Conservation (phyloP, 2,329 filamentous ascomycete species). For the Fusarium drepaniforme region DNA sequence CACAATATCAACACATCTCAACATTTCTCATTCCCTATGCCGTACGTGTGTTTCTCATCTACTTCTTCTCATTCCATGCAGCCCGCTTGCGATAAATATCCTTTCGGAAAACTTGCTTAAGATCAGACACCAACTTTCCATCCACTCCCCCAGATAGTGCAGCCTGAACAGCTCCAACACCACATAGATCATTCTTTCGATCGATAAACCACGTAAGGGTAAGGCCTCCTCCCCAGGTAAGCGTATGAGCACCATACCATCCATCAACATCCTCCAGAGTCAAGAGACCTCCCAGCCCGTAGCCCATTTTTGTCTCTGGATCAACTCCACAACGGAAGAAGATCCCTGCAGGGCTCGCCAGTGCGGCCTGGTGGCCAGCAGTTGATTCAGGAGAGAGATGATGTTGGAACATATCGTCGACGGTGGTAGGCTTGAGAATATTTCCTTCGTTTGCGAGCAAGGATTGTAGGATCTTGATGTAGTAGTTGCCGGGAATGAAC, state of each 20-base stretch:
- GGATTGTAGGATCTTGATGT: conserved; percentile 58
- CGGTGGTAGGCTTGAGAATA: conserved; percentile 56
- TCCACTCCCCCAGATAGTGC: conserved; percentile 47
- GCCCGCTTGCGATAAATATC: conserved; percentile 55
- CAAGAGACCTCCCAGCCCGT: conserved; percentile 57
- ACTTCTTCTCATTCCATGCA: conserved; percentile 17
- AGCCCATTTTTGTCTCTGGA: conserved; percentile 47
- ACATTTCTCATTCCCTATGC: no score
- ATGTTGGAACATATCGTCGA: conserved; percentile 60
- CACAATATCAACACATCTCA: no score
- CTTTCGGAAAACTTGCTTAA: conserved; percentile 58
- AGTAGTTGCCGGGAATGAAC: conserved; percentile 54
- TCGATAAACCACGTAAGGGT: conserved; percentile 63
- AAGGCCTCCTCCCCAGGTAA: conserved; percentile 61
- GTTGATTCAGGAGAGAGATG: conserved; percentile 54
- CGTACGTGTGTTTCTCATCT: not conserved
- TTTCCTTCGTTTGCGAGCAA: conserved; percentile 62
- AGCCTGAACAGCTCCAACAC: conserved; percentile 55
- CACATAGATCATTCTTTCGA: conserved; percentile 59
- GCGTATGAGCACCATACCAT: conserved; percentile 57
- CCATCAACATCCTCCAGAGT: conserved; percentile 55
- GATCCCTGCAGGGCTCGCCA: conserved; percentile 47
- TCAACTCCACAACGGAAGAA: conserved; percentile 53
- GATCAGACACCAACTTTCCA: conserved; percentile 23
- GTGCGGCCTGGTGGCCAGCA: conserved; percentile 41